Evolutionary conservation across 1,284 basidiomycete genomes (phyloP).

Genomic region (Vanrija pseudolonga): DNA sequence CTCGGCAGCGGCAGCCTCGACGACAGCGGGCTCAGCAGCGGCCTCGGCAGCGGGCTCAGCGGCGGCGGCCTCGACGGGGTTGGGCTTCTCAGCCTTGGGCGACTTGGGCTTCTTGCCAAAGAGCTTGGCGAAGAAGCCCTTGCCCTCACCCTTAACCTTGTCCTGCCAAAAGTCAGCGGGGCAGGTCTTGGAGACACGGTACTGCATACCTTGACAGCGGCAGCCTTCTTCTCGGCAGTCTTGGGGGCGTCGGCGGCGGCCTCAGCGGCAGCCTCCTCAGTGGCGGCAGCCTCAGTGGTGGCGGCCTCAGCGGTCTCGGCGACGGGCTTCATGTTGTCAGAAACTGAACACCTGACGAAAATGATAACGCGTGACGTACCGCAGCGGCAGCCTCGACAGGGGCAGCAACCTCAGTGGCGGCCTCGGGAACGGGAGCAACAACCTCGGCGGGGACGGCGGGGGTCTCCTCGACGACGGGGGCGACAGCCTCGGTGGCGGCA

Average conservation of each 20-base stretch:
- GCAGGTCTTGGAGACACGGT: not conserved
- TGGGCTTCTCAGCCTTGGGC: conserved; percentile 5
- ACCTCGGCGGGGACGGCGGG: conserved; percentile 28
- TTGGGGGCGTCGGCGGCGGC: conserved; percentile 30
- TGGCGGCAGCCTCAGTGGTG: conserved; percentile 6
- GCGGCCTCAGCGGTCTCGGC: conserved; percentile 8
- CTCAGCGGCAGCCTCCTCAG: conserved; percentile 21
- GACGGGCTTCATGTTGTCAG: conserved; percentile 28
- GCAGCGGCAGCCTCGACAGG: too few relatives aligned
- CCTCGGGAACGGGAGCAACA: conserved; percentile 27
- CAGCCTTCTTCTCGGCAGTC: conserved; percentile 16
- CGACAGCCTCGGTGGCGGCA: conserved; percentile 11
- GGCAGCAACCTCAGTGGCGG: conserved; percentile 1
- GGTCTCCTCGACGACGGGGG: conserved; percentile 16
- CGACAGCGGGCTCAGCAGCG: conserved; percentile 13
- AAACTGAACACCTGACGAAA: too few relatives aligned
- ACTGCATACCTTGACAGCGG: conserved; percentile 25
- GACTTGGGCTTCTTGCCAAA: conserved; percentile 17
- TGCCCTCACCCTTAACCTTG: conserved; percentile 17
- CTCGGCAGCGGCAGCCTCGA: conserved; percentile 18
- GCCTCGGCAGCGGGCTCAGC: conserved; percentile 19
- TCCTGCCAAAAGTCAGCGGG: conserved; percentile 2
- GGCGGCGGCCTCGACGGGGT: conserved; percentile 16
- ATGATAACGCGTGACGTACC: too few relatives aligned
- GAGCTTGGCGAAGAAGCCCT: conserved; percentile 22